Percentiles rank a stretch among this genome's conserved stretches.
Evolutionary conservation across 805 yeast species (phyloP).

Genomic region (Candida maris): DNA sequence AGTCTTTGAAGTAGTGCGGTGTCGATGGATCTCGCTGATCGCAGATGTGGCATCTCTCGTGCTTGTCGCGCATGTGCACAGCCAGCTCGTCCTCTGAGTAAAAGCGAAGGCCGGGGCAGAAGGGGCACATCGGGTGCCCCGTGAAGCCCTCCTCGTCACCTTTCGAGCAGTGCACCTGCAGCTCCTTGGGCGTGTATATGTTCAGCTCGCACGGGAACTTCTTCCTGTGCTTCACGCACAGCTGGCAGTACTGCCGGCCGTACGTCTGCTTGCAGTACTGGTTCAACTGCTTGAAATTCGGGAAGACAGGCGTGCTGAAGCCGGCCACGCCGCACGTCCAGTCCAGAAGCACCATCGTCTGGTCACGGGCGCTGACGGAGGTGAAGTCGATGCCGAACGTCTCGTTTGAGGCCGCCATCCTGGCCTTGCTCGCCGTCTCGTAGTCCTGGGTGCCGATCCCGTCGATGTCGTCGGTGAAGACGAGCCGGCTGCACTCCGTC

Average conservation of each 20-base stretch:
- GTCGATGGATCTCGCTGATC: constrained; percentile 57
- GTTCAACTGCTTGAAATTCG: constrained; percentile 52
- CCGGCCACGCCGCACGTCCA: constrained; percentile 49
- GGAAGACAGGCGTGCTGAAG: constrained; percentile 31
- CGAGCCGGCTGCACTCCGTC: constrained; percentile 53
- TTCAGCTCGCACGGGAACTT: constrained; percentile 72
- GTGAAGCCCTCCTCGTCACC: constrained; percentile 79
- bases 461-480: constrained; percentile 53
- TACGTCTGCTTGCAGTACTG: constrained; percentile 68
- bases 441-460: constrained; percentile 34
- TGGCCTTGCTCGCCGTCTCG: constrained; percentile 28
- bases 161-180: constrained; percentile 62
- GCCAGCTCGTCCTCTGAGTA: constrained; percentile 87
- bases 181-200: constrained; percentile 55
- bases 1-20: constrained; percentile 76
- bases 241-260: constrained; percentile 59
- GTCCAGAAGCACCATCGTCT: constrained; percentile 49
- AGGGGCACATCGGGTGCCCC: constrained; percentile 88
- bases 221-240: constrained; percentile 74
- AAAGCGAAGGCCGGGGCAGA: constrained; percentile 70
- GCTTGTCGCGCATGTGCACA: constrained; percentile 75
- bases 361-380: constrained; percentile 41
- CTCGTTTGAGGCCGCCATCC: constrained; percentile 29
- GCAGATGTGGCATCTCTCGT: constrained; percentile 89
- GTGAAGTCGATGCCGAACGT: constrained; percentile 61